Conservation (phyloP, 306 rosid species). For the Cicer yamashitae region DNA sequence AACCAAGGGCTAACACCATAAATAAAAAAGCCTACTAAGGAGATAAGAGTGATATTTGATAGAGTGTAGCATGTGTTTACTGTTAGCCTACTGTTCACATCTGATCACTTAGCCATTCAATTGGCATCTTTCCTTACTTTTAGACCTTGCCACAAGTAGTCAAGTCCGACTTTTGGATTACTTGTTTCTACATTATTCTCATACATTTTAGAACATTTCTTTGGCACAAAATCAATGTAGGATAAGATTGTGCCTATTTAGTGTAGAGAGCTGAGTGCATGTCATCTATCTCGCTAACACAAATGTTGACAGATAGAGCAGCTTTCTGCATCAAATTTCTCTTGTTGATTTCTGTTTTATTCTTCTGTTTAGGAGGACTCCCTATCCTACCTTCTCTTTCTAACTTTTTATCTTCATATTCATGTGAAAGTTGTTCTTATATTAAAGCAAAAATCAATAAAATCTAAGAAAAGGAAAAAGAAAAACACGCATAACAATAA, state of each 20-base stretch:
- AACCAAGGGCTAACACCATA: background rate
- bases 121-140: slow-evolving; percentile 4
- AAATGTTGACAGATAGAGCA: background rate
- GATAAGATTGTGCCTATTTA: background rate
- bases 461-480: background rate
- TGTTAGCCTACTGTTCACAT: slow-evolving; percentile 1
- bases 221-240: background rate
- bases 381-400: slow-evolving; percentile 3
- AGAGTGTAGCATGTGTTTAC: background rate
- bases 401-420: slow-evolving; percentile 3
- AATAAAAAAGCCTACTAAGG: background rate
- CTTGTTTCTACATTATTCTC: background rate
- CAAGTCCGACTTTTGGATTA: background rate
- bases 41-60: background rate
- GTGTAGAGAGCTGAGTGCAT: background rate
- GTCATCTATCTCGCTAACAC: background rate
- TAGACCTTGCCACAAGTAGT: slow-evolving; percentile 7
- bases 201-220: background rate
- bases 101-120: slow-evolving; percentile 3
- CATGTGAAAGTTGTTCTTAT: background rate
- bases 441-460: background rate
- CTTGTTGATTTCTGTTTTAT: background rate
- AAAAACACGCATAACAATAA: background rate
- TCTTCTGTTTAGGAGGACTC: slow-evolving; percentile 7
- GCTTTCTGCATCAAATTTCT: background rate